Evolutionary conservation across 768 basidiomycete genomes (phyloP).

Genomic region (Russula vinacea): DNA sequence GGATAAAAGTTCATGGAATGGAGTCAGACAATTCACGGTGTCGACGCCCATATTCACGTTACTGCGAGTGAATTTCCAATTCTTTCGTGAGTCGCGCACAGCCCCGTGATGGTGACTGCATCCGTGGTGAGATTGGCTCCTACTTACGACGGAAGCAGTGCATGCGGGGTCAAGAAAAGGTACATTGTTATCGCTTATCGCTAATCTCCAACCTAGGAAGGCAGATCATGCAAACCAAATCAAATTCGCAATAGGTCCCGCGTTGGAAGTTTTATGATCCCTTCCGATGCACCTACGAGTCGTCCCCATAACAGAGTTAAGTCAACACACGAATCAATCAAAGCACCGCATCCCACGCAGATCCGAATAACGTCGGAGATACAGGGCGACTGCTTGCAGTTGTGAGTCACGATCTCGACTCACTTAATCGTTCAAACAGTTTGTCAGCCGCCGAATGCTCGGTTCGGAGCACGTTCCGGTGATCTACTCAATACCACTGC

Average conservation of each 20-base stretch:
- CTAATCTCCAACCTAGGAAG: neutral
- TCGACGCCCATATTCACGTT: neutral
- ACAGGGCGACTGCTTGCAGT: neutral
- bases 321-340: slow-evolving; percentile 8
- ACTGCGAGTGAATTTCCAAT: neutral
- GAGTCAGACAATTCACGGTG: neutral
- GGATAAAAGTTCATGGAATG: neutral
- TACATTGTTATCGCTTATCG: slow-evolving; percentile 3
- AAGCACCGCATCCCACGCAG: slow-evolving; percentile 13
- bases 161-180: neutral
- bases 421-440: neutral
- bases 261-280: neutral
- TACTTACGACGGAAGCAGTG: neutral
- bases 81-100: neutral
- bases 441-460: slow-evolving; percentile 19
- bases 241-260: neutral
- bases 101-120: neutral
- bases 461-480: slow-evolving; percentile 18
- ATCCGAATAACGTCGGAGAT: slow-evolving; percentile 16
- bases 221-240: slow-evolving; percentile 3
- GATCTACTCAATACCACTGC: neutral
- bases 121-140: slow-evolving; percentile 1
- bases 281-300: neutral
- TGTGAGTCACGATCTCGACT: slow-evolving; percentile 13
- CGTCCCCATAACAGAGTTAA: neutral